Evolutionary conservation across 1,284 basidiomycete species (phyloP).

Genomic region (Cryptococcus depauperatus): DNA sequence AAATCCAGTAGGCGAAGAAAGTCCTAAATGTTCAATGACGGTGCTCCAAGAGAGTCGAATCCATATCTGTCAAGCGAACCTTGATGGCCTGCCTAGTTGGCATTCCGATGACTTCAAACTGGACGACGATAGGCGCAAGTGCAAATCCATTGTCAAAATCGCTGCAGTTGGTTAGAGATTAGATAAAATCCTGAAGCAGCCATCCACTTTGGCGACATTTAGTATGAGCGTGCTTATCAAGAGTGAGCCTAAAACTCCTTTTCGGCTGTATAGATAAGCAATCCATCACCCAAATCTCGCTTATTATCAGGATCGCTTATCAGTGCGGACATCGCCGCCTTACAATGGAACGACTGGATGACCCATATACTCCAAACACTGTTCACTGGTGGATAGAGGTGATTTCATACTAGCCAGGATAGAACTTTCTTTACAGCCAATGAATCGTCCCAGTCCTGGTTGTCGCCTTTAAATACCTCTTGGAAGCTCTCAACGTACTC

Average conservation of each 20-base stretch:
- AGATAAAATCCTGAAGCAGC: not conserved
- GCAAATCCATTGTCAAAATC: not conserved
- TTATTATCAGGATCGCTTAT: no score
- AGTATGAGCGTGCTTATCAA: no score
- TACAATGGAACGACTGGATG: no score
- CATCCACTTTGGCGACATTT: no score
- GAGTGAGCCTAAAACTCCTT: no score
- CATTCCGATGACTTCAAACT: not conserved
- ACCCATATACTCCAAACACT: no score
- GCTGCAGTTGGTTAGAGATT: not conserved
- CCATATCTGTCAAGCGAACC: no score
- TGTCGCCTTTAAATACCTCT: conserved; percentile 24
- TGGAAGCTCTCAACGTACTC: conserved; percentile 47
- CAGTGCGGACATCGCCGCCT: no score
- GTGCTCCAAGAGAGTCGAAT: conserved; percentile 30
- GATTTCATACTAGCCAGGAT: conserved; percentile 19
- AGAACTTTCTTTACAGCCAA: conserved; percentile 33
- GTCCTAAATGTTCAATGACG: conserved; percentile 35
- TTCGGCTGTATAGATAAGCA: no score
- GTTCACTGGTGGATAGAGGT: not conserved
- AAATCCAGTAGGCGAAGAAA: conserved; percentile 37
- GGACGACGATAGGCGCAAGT: not conserved
- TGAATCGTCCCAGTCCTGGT: conserved; percentile 41
- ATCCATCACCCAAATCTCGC: no score
- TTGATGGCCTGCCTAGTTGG: not conserved